Percentiles rank a stretch among this genome's conserved stretches.
Conservation (phyloP, 768 basidiomycete species). For the Lentinula guzmanii region DNA sequence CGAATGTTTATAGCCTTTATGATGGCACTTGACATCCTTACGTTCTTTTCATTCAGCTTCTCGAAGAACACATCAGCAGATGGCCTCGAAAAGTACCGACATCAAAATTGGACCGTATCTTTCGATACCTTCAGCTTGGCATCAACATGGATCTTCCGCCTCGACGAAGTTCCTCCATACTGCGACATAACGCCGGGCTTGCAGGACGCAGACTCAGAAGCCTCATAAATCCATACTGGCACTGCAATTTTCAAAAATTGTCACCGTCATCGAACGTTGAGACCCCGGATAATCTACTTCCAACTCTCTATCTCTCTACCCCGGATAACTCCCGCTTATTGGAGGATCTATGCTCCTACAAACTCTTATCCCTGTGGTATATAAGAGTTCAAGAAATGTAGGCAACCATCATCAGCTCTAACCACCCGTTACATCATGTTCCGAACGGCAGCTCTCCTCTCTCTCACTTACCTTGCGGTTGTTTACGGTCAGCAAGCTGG, state of each 20-base stretch:
- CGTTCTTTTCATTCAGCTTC: neutral
- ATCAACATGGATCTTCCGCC: neutral
- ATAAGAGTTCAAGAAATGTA: neutral
- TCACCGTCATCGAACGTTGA: neutral
- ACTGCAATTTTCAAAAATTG: neutral
- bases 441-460: conserved; percentile 17
- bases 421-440: conserved; percentile 15
- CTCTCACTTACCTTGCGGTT: conserved; percentile 21
- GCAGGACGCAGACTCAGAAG: neutral
- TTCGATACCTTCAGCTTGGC: neutral
- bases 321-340: neutral
- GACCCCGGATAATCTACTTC: neutral
- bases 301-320: neutral
- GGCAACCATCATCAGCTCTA: neutral
- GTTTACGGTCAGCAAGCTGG: conserved; percentile 38
- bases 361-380: neutral
- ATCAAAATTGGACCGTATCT: neutral
- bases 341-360: neutral
- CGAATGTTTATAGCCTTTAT: neutral
- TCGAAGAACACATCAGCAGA: neutral
- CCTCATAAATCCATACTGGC: neutral
- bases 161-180: neutral
- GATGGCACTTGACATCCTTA: neutral
- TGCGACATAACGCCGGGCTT: neutral
- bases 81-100: neutral